Percentiles rank a stretch among this genome's conserved stretches.
Conservation (phyloP, 1,284 basidiomycete genomes). For the Cryptococcus amylolentus region DNA sequence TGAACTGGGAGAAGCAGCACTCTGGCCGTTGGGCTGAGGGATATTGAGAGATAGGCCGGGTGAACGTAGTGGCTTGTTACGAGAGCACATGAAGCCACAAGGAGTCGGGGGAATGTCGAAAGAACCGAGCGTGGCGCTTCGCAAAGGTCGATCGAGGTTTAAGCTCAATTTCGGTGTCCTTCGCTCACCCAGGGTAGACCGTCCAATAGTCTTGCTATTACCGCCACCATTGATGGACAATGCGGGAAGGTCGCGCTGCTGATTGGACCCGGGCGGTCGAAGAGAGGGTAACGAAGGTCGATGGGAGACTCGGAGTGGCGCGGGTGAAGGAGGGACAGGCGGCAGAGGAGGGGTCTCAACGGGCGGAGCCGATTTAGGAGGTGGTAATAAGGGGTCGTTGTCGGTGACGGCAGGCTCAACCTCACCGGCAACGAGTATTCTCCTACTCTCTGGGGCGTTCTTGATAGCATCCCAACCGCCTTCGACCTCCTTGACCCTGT, state of each 20-base stretch:
- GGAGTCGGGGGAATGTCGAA: slow-evolving; percentile 14
- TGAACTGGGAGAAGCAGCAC: slow-evolving; percentile 8
- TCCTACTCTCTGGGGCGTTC: slow-evolving; percentile 3
- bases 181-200: slow-evolving; percentile 8
- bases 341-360: slow-evolving; percentile 15
- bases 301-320: slow-evolving; percentile 14
- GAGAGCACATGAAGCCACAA: neutral
- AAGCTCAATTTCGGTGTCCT: slow-evolving; percentile 41
- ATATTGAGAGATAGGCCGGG: slow-evolving; percentile 15
- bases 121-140: slow-evolving; percentile 21
- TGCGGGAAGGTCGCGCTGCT: slow-evolving; percentile 25
- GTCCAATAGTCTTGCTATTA: neutral
- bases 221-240: slow-evolving; percentile 20
- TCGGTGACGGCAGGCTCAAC: too few species aligned
- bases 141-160: slow-evolving; percentile 29
- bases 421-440: slow-evolving; percentile 13
- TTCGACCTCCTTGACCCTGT: slow-evolving; percentile 23
- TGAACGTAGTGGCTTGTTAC: slow-evolving; percentile 4
- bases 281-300: slow-evolving; percentile 33
- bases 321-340: slow-evolving; percentile 12
- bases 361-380: slow-evolving; percentile 13
- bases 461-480: slow-evolving; percentile 37
- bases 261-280: slow-evolving; percentile 7
- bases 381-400: slow-evolving; percentile 8
- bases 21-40: neutral